Conservation (phyloP, 2,329 filamentous ascomycete genomes). For the Endoconidiophora laricicola region DNA sequence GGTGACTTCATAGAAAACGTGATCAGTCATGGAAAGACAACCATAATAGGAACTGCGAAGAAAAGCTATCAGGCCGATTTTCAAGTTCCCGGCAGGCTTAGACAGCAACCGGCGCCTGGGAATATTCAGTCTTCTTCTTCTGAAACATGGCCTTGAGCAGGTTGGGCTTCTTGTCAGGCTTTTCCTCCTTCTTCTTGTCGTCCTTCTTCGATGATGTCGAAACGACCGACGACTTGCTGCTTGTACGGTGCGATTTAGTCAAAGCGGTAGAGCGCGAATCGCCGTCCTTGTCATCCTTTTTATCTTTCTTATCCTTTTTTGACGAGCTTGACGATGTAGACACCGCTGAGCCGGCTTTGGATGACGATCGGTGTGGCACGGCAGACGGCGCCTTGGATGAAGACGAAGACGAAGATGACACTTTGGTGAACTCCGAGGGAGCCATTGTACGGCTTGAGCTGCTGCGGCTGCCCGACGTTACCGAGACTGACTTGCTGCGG, state of each 20-base stretch:
- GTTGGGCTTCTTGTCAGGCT: constrained; percentile 29
- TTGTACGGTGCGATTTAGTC: not conserved
- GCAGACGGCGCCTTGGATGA: constrained; percentile 1
- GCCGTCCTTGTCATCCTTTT: constrained; percentile 22
- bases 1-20: not conserved
- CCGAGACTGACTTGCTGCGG: constrained; percentile 6
- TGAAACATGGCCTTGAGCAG: constrained; percentile 44
- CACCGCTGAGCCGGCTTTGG: constrained; percentile 3
- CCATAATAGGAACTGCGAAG: not conserved
- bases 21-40: constrained; percentile 7
- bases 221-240: constrained; percentile 15
- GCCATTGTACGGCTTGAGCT: not conserved
- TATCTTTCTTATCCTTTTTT: constrained; percentile 19
- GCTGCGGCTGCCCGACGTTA: not conserved
- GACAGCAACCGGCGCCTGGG: constrained; percentile 3
- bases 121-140: constrained; percentile 29
- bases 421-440: not conserved
- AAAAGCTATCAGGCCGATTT: constrained; percentile 9
- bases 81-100: constrained; percentile 12
- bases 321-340: constrained; percentile 17
- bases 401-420: constrained; percentile 2
- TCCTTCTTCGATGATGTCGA: constrained; percentile 2
- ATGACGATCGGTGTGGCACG: not conserved
- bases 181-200: constrained; percentile 17
- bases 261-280: constrained; percentile 5